Conservation (phyloP, 2,329 filamentous ascomycete genomes). For the Cladosporium sphaerospermum region DNA sequence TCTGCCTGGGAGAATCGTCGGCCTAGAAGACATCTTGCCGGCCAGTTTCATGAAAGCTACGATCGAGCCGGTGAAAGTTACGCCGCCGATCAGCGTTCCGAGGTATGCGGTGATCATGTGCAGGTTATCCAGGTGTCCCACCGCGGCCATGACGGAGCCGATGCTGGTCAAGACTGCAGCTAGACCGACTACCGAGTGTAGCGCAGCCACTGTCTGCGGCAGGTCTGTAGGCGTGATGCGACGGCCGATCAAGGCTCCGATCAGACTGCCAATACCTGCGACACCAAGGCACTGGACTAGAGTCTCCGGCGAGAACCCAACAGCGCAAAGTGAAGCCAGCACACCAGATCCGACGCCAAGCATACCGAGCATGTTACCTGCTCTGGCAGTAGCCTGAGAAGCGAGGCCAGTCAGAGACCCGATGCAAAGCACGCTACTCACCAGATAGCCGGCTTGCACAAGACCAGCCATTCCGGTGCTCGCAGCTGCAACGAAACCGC, state of each 20-base stretch:
- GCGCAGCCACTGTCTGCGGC: slow-evolving; percentile 80
- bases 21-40: slow-evolving; percentile 73
- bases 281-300: slow-evolving; percentile 74
- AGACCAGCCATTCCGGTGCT: slow-evolving; percentile 76
- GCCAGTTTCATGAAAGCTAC: slow-evolving; percentile 85
- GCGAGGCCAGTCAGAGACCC: slow-evolving; percentile 75
- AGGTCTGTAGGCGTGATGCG: slow-evolving; percentile 83
- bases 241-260: slow-evolving; percentile 71
- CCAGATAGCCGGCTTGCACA: slow-evolving; percentile 80
- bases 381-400: slow-evolving; percentile 73
- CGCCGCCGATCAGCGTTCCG: slow-evolving; percentile 72
- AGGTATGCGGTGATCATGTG: slow-evolving; percentile 83
- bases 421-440: slow-evolving; percentile 79
- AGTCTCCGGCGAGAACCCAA: slow-evolving; percentile 72
- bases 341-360: slow-evolving; percentile 79
- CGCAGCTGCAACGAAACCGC: slow-evolving; percentile 73
- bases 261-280: slow-evolving; percentile 63
- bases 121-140: slow-evolving; percentile 61
- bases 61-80: slow-evolving; percentile 86
- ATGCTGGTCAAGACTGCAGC: slow-evolving; percentile 85
- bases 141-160: slow-evolving; percentile 72
- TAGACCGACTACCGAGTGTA: slow-evolving; percentile 85
- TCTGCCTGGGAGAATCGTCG: slow-evolving; percentile 64
- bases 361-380: slow-evolving; percentile 81
- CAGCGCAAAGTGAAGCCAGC: slow-evolving; percentile 72